These are phyloP conservation scores for Urtica urens DNA, from an alignment of 306 rosid species.

Conservation along the genomic window DNA sequence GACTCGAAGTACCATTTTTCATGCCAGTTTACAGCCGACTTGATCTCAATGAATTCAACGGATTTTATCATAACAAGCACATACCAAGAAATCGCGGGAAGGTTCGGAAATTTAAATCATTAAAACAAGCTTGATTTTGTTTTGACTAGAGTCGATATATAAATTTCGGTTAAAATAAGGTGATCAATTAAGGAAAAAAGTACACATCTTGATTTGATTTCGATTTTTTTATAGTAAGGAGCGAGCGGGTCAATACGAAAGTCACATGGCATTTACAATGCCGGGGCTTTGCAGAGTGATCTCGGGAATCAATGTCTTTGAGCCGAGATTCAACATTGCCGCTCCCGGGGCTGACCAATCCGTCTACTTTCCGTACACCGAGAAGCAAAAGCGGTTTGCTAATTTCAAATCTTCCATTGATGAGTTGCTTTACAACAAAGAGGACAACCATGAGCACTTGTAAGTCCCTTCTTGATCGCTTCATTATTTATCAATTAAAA, in stretches of 20 bases:
- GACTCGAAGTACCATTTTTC: conserved; percentile 87
- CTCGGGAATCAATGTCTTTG: conserved; percentile 75
- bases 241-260: conserved; percentile 77
- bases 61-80: conserved; percentile 89
- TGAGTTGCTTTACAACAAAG: conserved; percentile 26
- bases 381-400: conserved; percentile 22
- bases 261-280: conserved; percentile 78
- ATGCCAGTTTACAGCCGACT: conserved; percentile 67
- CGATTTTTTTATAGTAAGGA: conserved; percentile 36
- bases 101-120: conserved; percentile 24
- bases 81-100: conserved; percentile 88
- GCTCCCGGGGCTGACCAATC: conserved; percentile 93
- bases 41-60: conserved; percentile 72
- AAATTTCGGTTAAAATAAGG: no score
- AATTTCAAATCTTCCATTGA: conserved; percentile 23
- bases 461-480: conserved; percentile 2
- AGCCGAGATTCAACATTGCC: conserved; percentile 91
- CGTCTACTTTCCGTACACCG: conserved; percentile 60
- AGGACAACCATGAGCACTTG: conserved; percentile 31
- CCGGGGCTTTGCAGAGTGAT: conserved; percentile 68
- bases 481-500: background rate
- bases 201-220: background rate
- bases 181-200: no score
- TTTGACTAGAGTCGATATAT: no score
- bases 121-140: no score